Conservation (phyloP, 306 rosid species). For the Quercus aquifolioides region DNA sequence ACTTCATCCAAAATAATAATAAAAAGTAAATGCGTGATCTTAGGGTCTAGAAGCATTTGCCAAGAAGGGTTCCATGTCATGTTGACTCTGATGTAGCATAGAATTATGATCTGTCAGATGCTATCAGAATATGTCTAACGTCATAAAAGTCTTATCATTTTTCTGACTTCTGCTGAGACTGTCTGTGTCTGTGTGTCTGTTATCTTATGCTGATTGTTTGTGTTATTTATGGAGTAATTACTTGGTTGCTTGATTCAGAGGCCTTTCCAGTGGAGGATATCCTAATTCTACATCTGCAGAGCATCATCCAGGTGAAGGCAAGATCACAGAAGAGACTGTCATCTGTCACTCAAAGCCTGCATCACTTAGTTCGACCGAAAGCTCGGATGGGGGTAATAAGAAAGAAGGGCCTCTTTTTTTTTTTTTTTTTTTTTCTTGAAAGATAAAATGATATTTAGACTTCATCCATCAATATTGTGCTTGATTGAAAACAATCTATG, state of each 20-base stretch:
- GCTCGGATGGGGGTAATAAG: constrained; percentile 85
- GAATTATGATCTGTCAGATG: neutral
- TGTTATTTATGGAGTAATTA: constrained; percentile 17
- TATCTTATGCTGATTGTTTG: neutral
- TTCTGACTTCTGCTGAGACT: neutral
- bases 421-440: neutral
- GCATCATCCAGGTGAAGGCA: constrained; percentile 53
- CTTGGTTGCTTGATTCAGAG: constrained; percentile 45
- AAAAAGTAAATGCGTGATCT: too few species aligned
- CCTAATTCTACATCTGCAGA: constrained; percentile 34
- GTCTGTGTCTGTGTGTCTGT: neutral
- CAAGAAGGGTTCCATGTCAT: neutral
- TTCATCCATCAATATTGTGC: neutral
- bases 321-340: constrained; percentile 58
- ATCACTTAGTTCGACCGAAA: constrained; percentile 88
- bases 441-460: neutral
- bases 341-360: constrained; percentile 92
- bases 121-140: neutral
- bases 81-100: neutral
- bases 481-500: neutral
- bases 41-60: neutral
- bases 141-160: neutral
- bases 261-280: constrained; percentile 47
- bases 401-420: neutral
- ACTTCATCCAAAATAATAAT: too few species aligned